Evolutionary conservation across 352 stramenopile genomes (phyloP).

Genomic region (Phytopythium ostracodes): DNA sequence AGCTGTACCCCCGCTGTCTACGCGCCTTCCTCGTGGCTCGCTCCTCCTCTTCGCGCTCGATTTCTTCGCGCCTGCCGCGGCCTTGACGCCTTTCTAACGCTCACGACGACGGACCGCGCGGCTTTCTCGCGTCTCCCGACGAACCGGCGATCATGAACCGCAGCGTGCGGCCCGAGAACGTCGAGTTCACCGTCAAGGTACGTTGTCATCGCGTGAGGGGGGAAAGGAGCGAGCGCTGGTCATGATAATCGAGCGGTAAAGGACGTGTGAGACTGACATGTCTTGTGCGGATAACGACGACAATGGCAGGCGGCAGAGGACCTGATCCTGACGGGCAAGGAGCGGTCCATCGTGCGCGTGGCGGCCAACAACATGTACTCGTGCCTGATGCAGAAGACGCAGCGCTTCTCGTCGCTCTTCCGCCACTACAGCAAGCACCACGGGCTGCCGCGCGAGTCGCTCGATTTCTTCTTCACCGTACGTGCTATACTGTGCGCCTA

Average conservation of each 20-base stretch:
- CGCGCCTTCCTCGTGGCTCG: neutral
- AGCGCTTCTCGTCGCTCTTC: slow-evolving; percentile 97
- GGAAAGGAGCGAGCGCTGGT: slow-evolving; percentile 7
- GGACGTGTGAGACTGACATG: slow-evolving; percentile 12
- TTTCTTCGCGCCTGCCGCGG: neutral
- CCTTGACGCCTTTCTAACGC: neutral
- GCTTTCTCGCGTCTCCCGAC: slow-evolving; percentile 4
- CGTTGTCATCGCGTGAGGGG: neutral
- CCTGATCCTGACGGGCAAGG: slow-evolving; percentile 68
- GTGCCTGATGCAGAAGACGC: slow-evolving; percentile 98
- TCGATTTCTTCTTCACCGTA: slow-evolving; percentile 98
- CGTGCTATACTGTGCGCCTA: neutral
- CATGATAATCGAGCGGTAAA: slow-evolving; percentile 27
- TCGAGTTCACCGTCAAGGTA: slow-evolving; percentile 96
- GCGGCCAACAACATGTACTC: slow-evolving; percentile 88
- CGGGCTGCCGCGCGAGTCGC: slow-evolving; percentile 93
- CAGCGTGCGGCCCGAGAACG: slow-evolving; percentile 88
- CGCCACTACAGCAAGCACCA: slow-evolving; percentile 99
- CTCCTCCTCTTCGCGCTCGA: neutral
- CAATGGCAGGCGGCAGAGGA: slow-evolving; percentile 59
- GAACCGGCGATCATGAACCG: slow-evolving; percentile 48
- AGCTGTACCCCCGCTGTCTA: neutral
- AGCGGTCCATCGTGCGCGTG: slow-evolving; percentile 81
- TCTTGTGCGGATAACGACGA: neutral
- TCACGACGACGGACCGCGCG: slow-evolving; percentile 4